Conservation (phyloP, 2,329 filamentous ascomycete genomes). For the Colletotrichum gigasporum region DNA sequence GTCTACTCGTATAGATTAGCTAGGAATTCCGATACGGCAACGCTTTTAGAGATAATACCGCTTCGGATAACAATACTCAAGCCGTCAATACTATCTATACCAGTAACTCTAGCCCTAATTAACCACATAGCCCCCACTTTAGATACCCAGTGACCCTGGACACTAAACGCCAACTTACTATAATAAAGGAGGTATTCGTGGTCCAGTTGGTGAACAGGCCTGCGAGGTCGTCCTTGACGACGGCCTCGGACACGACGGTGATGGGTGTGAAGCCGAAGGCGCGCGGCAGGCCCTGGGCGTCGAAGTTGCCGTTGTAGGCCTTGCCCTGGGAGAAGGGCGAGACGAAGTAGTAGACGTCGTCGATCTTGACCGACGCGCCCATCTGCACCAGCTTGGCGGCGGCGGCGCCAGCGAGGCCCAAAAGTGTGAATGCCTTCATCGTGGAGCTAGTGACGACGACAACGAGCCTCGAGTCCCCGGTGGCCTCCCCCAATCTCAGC, state of each 20-base stretch:
- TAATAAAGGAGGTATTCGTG: too few species aligned
- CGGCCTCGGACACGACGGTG: slow-evolving; percentile 40
- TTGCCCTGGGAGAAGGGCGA: slow-evolving; percentile 43
- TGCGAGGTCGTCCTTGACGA: slow-evolving; percentile 33
- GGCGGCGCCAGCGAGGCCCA: slow-evolving; percentile 27
- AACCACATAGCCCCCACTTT: too few species aligned
- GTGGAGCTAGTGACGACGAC: too few species aligned
- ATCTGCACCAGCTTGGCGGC: slow-evolving; percentile 38
- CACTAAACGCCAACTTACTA: too few species aligned
- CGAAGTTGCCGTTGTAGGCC: slow-evolving; percentile 28
- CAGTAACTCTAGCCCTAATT: too few species aligned
- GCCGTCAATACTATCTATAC: too few species aligned
- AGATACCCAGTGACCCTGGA: too few species aligned
- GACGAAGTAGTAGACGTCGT: slow-evolving; percentile 43
- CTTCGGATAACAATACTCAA: too few species aligned
- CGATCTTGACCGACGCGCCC: slow-evolving; percentile 41
- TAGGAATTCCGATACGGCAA: too few species aligned
- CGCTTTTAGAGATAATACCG: too few species aligned
- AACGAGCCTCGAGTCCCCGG: neutral
- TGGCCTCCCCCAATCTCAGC: too few species aligned
- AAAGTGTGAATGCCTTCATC: slow-evolving; percentile 19
- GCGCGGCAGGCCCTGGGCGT: slow-evolving; percentile 31
- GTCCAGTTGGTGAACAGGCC: slow-evolving; percentile 42
- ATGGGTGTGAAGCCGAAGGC: slow-evolving; percentile 44
- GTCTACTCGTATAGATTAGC: too few species aligned